phyloP scores from a whole-genome alignment of 2,329 filamentous ascomycete species.

The Achaetomium macrosporum region DNA sequence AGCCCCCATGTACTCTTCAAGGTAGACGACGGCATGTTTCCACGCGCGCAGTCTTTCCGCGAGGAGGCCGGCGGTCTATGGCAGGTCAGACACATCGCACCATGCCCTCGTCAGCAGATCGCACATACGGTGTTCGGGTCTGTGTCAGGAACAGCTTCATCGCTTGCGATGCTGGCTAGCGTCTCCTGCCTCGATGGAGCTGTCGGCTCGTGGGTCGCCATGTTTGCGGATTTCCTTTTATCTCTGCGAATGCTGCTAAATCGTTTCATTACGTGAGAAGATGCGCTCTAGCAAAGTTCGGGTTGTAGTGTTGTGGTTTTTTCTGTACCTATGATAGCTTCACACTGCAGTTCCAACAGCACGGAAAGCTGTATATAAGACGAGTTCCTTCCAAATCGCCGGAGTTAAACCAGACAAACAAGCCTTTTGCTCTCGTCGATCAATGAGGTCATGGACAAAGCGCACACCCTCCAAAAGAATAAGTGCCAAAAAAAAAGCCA shows the following conservation, averaged over 20 bases:
- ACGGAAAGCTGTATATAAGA: neutral
- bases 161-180: slow-evolving; percentile 40
- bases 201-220: slow-evolving; percentile 12
- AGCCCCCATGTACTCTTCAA: slow-evolving; percentile 82
- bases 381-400: slow-evolving; percentile 3
- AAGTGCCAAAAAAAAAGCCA: slow-evolving; percentile 3
- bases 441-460: slow-evolving; percentile 9
- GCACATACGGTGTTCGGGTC: slow-evolving; percentile 51
- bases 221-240: slow-evolving; percentile 13
- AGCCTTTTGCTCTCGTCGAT: neutral
- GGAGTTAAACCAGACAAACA: neutral
- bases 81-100: neutral
- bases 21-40: slow-evolving; percentile 88
- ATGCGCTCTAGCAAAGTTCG: neutral
- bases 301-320: neutral
- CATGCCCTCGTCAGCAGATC: neutral
- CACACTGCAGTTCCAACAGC: neutral
- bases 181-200: slow-evolving; percentile 45
- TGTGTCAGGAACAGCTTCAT: slow-evolving; percentile 54
- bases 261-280: slow-evolving; percentile 14
- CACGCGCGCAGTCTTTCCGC: slow-evolving; percentile 85
- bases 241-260: slow-evolving; percentile 12
- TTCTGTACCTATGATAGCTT: neutral
- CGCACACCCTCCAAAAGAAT: neutral
- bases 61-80: slow-evolving; percentile 70